Base-by-base conservation (phyloP, 495 filamentous ascomycete genomes). In the Jackrogersella minutella region DNA sequence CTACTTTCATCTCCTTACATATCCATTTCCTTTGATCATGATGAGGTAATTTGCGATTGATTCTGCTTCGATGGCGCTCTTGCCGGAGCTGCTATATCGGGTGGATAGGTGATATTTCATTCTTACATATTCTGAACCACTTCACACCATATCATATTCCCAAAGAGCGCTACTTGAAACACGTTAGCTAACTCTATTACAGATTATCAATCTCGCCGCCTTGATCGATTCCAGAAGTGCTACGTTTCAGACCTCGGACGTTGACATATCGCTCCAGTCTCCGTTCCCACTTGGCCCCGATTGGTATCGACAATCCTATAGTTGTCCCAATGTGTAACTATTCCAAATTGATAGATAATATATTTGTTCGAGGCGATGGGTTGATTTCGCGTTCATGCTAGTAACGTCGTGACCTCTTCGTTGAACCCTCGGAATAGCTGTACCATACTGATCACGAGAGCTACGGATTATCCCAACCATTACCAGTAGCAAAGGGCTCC, bases 31-130 rank as follows among this genome's bases (percentile, higher is more conserved):
- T 26, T 69, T 71, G 83, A 66, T 76, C 61, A 89, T 92, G 93
- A 96, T 94, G 92, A 85, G 77, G 91, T 95, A 97, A 97, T 97
- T 97, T 97, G 93, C 93, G 93, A 93, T 93, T 93, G 92, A 97
- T 88, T 80, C 79, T 74, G 79, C n/a, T 76, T 79, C 84, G 88
- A 88, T 89, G 92, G 91, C 80, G 78, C 89, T 85, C 90, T 88
- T 88, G 92, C 93, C 91, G 85, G 91, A 84, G 88, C 82, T 81
- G 90, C 86, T 80, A 87, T 89, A 90, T 88, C 88, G 85, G 74
- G 66, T 78, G 81, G 75, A 68, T 74, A 85, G 69, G 82, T 95
- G 93, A 97, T 89, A 95, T 86, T 90, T 81, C 84, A 86, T 92
- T 93, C 92, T 96, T 95, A 96, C 91, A 95, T 94, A 94, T 95